Conservation (phyloP, 2,329 filamentous ascomycete genomes). For the Rhytidhysteron rufulum region DNA sequence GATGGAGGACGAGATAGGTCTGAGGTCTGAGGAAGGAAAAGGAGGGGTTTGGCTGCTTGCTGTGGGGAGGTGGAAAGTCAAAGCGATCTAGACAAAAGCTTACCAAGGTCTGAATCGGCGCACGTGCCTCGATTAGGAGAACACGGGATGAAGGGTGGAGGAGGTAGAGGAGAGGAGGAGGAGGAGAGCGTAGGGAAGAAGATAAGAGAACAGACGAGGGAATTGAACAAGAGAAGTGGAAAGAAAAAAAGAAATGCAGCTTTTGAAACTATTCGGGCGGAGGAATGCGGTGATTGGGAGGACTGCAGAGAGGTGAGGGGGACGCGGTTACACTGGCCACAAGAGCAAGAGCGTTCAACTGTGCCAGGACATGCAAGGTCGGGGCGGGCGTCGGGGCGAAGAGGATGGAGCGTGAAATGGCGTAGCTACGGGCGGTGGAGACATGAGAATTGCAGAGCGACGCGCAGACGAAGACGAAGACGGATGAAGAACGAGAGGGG, state of each 20-base stretch:
- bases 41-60: no score
- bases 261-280: no score
- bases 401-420: not conserved
- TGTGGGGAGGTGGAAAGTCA: no score
- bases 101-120: constrained; percentile 16
- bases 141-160: no score
- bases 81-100: no score
- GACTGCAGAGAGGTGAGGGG: no score
- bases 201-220: not conserved
- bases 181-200: not conserved
- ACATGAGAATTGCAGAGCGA: constrained; percentile 1
- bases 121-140: constrained; percentile 23
- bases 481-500: no score
- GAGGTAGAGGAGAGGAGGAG: no score
- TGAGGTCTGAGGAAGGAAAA: constrained; percentile 4
- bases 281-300: constrained; percentile 21
- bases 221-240: not conserved
- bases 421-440: not conserved
- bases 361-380: not conserved
- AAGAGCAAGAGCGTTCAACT: constrained; percentile 12
- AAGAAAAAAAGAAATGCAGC: no score
- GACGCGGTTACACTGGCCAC: no score
- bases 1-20: not conserved
- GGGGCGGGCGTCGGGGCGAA: not conserved
- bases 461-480: no score